Conservation (phyloP, 2,329 filamentous ascomycete genomes). For the Calonectria honghensis region DNA sequence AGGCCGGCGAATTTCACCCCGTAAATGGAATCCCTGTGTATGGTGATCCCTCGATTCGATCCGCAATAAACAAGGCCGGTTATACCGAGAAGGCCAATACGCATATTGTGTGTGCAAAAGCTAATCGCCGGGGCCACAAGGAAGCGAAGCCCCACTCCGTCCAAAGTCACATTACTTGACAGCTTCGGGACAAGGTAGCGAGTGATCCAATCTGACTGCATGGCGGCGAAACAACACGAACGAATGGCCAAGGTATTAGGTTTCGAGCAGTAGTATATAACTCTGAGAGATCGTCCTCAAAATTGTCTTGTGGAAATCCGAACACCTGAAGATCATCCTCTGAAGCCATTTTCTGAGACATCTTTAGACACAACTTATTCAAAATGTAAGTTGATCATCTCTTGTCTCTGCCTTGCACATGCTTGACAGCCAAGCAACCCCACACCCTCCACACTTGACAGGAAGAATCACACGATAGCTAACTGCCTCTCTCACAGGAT, state of each 20-base stretch:
- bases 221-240: slow-evolving; percentile 20
- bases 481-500: slow-evolving; percentile 9
- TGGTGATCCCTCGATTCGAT: slow-evolving; percentile 14
- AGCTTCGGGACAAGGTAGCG: slow-evolving; percentile 27
- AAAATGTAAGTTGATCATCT: slow-evolving; percentile 9
- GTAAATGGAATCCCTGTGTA: neutral
- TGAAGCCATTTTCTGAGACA: slow-evolving; percentile 13
- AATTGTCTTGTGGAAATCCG: neutral
- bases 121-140: slow-evolving; percentile 25
- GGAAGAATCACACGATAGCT: neutral
- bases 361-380: slow-evolving; percentile 18
- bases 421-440: neutral
- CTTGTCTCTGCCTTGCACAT: neutral
- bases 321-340: slow-evolving; percentile 14
- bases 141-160: slow-evolving; percentile 22
- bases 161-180: slow-evolving; percentile 28
- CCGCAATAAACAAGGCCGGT: slow-evolving; percentile 11
- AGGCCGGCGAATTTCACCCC: neutral
- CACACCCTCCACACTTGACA: neutral
- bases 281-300: slow-evolving; percentile 1
- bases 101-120: slow-evolving; percentile 12
- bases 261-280: slow-evolving; percentile 23
- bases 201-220: slow-evolving; percentile 24
- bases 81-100: slow-evolving; percentile 18
- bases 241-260: slow-evolving; percentile 14